Conservation (phyloP, 148 eudicot species). For the Pouteria glomerata region DNA sequence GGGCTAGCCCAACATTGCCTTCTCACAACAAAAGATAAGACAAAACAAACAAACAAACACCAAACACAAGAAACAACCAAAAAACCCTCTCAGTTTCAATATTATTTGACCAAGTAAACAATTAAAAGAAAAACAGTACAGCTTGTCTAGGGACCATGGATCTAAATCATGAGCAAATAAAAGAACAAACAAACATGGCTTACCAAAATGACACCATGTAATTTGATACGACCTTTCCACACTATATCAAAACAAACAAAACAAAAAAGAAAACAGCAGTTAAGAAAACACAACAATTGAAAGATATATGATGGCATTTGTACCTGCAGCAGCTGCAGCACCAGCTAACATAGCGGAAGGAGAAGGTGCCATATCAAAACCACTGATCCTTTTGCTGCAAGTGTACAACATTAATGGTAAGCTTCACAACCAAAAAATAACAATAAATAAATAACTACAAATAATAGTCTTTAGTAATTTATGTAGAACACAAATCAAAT, state of each 20-base stretch:
- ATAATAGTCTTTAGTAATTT: too few relatives aligned
- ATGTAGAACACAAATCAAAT: neutral
- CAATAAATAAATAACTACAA: too few relatives aligned
- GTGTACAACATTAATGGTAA: constrained; percentile 14
- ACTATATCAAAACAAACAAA: constrained; percentile 71
- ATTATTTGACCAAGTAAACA: constrained; percentile 48
- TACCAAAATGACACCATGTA: constrained; percentile 85
- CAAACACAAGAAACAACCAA: constrained; percentile 87
- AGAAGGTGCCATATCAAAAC: constrained; percentile 99
- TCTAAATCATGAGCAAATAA: constrained; percentile 24
- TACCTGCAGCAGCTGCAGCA: constrained; percentile 61
- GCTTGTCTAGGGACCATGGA: constrained; percentile 29
- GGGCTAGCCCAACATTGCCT: constrained; percentile 98
- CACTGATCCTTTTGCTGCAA: constrained; percentile 91
- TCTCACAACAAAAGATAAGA: constrained; percentile 83
- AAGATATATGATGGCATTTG: constrained; percentile 17
- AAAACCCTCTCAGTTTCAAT: constrained; percentile 78
- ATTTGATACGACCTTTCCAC: constrained; percentile 74
- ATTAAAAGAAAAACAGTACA: constrained; percentile 24
- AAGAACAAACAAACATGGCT: constrained; percentile 59
- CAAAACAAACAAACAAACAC: constrained; percentile 95
- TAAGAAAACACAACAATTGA: constrained; percentile 30
- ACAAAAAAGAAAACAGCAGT: constrained; percentile 48
- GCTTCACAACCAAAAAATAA: neutral
- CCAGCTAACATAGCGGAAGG: constrained; percentile 71